A percentile compares a stretch with the other conserved stretches of the same genome.
phyloP scores from a whole-genome alignment of 2,329 filamentous ascomycete genomes.

The Aspergillus sp. region DNA sequence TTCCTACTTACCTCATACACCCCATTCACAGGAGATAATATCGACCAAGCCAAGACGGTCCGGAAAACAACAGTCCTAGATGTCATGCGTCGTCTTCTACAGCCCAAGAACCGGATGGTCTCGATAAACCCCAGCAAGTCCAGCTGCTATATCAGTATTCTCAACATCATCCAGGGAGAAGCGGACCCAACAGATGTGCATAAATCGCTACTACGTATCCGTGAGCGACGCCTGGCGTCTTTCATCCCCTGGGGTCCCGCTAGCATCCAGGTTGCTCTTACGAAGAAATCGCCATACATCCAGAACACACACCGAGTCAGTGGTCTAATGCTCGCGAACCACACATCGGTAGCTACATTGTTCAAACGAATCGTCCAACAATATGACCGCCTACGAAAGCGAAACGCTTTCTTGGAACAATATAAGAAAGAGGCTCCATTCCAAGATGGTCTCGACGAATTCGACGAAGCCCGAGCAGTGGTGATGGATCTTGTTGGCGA shows the following conservation, averaged over 20 bases:
- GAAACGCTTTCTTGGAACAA: slow-evolving; percentile 92
- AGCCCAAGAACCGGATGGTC: slow-evolving; percentile 99
- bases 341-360: slow-evolving; percentile 93
- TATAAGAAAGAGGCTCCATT: slow-evolving; percentile 97
- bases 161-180: slow-evolving; percentile 98
- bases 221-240: slow-evolving; percentile 87
- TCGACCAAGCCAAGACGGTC: slow-evolving; percentile 95
- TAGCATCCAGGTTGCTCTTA: slow-evolving; percentile 94
- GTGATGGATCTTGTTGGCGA: slow-evolving; percentile 88
- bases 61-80: slow-evolving; percentile 97
- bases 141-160: slow-evolving; percentile 97
- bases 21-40: slow-evolving; percentile 92
- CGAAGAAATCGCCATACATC: slow-evolving; percentile 94
- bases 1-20: slow-evolving; percentile 99
- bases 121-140: slow-evolving; percentile 93
- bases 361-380: slow-evolving; percentile 93
- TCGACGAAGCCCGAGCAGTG: slow-evolving; percentile 90
- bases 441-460: slow-evolving; percentile 85
- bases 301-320: slow-evolving; percentile 92
- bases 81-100: slow-evolving; percentile 91
- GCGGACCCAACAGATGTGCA: slow-evolving; percentile 97
- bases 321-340: slow-evolving; percentile 95
- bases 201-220: slow-evolving; percentile 94
- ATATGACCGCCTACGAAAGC: slow-evolving; percentile 91
- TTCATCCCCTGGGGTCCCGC: slow-evolving; percentile 99